phyloP scores from a whole-genome alignment of 768 basidiomycete species.

The Hortiboletus campestris region DNA sequence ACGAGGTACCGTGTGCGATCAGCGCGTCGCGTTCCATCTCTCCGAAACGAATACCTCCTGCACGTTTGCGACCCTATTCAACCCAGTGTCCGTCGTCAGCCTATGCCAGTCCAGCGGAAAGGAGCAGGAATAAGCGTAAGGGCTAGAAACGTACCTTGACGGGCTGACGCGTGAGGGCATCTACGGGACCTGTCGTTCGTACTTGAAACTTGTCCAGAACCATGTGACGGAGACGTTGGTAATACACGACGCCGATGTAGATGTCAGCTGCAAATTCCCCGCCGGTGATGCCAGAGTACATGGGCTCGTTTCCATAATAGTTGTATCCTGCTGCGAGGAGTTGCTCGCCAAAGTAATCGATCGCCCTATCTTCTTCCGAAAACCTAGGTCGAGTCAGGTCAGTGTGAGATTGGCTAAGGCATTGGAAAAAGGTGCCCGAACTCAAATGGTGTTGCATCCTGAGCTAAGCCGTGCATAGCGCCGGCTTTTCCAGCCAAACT shows the following conservation, averaged over 20 bases:
- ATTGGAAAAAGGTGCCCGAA: conserved; percentile 38
- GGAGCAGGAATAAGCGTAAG: neutral
- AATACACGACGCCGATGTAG: conserved; percentile 97
- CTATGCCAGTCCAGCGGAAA: neutral
- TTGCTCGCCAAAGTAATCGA: conserved; percentile 97
- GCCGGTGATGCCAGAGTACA: conserved; percentile 99
- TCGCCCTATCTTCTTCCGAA: conserved; percentile 94
- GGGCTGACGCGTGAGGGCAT: conserved; percentile 93
- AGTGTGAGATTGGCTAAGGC: conserved; percentile 4
- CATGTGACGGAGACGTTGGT: conserved; percentile 98
- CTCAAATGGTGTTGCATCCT: conserved; percentile 99
- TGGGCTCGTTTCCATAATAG: conserved; percentile 98
- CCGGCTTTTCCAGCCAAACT: conserved; percentile 99
- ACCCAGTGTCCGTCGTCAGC: conserved; percentile 5
- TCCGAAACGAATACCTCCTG: conserved; percentile 98
- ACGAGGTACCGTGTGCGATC: conserved; percentile 97
- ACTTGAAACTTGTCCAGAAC: conserved; percentile 99
- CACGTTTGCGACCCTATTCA: conserved; percentile 88
- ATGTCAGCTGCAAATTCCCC: conserved; percentile 99
- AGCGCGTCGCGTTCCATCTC: conserved; percentile 99
- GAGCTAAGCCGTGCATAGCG: conserved; percentile 96
- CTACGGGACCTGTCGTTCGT: conserved; percentile 95
- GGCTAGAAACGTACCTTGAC: conserved; percentile 70
- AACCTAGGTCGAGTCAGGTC: conserved; percentile 51
- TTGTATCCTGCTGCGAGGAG: conserved; percentile 93